Base-by-base conservation (phyloP, 768 basidiomycete species). In the Suillus americanus region DNA sequence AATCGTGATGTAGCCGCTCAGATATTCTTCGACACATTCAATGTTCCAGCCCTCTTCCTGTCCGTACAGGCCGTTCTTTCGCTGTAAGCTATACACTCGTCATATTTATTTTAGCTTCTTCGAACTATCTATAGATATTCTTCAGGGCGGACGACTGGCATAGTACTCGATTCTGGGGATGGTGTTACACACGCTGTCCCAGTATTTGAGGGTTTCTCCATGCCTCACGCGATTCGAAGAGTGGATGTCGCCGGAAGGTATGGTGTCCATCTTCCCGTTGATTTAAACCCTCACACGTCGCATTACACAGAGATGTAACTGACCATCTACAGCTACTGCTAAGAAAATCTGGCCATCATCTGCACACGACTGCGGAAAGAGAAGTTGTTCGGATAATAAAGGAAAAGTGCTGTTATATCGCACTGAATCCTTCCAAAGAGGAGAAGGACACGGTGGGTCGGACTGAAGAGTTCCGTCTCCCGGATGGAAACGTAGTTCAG, bases 21-120 rank as follows among this genome's bases (percentile, higher is more conserved):
- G 79, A 97, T 99, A 78, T 97, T 99, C 80, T 99, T 99, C 77
- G 97, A 99, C 74, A 99, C 97, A 14, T 99, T 99, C 86, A 99
- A 99, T 75, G 97, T 98, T 37, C 97, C 97, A 37, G 97, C 97
- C 5, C 80, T 99, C 63, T 98, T 94, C 79, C 95, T 91, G 43
- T 96, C 95, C 50, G 94, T 99, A 4, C 97, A 99, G 79, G 97
- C 97, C 25, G 97, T 99, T 23, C 81, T 99, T 59, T 95, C 95
- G 66, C 79, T 99, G 95, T 98, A 74, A 75, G 92, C 82, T 35
- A 8, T 65, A 46, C 56, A n/a, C 20, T 41, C 23, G 56, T 9
- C 56, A 55, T 43, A 30, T 38, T 30, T 28, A 40, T 33, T 37
- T 53, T 70, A 66, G 72, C 65, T 53, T 60, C 55, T 43, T 61